Conservation (phyloP, 352 stramenopile genomes). For the Achlya hypogyna region DNA sequence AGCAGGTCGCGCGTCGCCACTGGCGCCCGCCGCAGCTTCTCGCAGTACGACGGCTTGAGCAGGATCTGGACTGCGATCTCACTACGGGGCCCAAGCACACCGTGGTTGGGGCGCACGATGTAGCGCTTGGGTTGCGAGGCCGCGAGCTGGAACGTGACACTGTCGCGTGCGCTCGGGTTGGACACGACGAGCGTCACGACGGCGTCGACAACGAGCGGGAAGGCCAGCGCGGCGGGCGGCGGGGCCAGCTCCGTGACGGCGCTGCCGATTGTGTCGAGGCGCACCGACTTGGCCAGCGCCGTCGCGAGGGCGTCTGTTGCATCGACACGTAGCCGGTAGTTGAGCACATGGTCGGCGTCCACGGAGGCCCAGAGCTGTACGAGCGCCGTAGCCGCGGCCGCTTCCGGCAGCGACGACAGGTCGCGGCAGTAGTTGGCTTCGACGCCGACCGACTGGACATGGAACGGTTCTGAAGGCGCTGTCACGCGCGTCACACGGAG, state of each 20-base stretch:
- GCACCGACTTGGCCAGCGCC: background rate
- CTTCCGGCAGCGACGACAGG: background rate
- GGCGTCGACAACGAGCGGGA: background rate
- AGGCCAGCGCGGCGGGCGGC: background rate
- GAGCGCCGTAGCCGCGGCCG: background rate
- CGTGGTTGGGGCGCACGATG: background rate
- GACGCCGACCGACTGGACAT: background rate
- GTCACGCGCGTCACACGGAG: background rate
- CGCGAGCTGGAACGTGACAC: background rate
- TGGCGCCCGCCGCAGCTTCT: slow-evolving; percentile 66
- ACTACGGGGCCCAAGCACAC: background rate
- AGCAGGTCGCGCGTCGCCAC: slow-evolving; percentile 56
- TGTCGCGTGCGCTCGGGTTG: background rate
- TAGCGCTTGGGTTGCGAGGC: background rate
- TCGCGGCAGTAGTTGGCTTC: background rate
- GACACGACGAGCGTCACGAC: background rate
- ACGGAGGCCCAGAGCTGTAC: background rate
- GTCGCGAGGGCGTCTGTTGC: background rate
- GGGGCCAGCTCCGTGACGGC: background rate
- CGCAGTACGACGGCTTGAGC: slow-evolving; percentile 34
- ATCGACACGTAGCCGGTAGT: background rate
- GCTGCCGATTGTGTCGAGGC: background rate
- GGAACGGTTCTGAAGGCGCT: background rate
- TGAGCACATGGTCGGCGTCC: background rate
- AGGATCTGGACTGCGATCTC: background rate